Conservation (phyloP, 2,329 filamentous ascomycete genomes). For the Ophiostoma pallidulum region DNA sequence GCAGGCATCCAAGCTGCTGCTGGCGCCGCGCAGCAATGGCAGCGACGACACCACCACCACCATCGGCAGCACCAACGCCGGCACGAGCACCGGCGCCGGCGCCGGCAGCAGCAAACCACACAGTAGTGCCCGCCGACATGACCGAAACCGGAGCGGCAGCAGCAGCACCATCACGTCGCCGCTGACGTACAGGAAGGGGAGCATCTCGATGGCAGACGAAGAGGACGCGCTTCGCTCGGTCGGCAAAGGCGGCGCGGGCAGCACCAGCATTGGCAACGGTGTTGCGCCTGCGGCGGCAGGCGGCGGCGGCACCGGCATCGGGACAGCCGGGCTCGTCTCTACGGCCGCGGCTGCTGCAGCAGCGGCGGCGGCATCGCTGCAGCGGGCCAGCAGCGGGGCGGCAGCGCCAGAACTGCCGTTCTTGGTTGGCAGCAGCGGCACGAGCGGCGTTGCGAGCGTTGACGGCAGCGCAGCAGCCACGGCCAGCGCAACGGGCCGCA, state of each 20-base stretch:
- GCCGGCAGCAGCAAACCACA: conserved; percentile 17
- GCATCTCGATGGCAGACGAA: conserved; percentile 66
- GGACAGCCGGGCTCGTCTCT: neutral
- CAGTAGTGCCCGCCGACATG: conserved; percentile 13
- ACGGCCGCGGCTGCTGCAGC: conserved; percentile 6
- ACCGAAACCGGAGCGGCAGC: conserved; percentile 3
- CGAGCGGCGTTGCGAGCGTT: neutral
- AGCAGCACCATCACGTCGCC: conserved; percentile 3
- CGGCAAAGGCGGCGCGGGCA: neutral
- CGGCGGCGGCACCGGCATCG: neutral
- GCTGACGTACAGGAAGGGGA: conserved; percentile 5
- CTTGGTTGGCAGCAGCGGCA: too few relatives aligned
- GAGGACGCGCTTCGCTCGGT: conserved; percentile 65
- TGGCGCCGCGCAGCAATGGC: neutral
- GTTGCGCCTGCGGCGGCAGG: neutral
- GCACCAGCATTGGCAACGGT: neutral
- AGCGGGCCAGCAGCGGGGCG: too few relatives aligned
- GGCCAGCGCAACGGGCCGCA: conserved; percentile 15
- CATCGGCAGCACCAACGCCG: conserved; percentile 10
- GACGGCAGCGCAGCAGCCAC: too few relatives aligned
- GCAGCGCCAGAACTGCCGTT: too few relatives aligned
- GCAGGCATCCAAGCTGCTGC: conserved; percentile 3
- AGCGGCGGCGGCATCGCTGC: neutral
- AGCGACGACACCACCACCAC: conserved; percentile 11
- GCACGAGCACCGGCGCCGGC: too few relatives aligned